These are phyloP conservation scores for Sarocladiaceae sp. DNA, from an alignment of 2,329 filamentous ascomycete species.

Conservation along the genomic window DNA sequence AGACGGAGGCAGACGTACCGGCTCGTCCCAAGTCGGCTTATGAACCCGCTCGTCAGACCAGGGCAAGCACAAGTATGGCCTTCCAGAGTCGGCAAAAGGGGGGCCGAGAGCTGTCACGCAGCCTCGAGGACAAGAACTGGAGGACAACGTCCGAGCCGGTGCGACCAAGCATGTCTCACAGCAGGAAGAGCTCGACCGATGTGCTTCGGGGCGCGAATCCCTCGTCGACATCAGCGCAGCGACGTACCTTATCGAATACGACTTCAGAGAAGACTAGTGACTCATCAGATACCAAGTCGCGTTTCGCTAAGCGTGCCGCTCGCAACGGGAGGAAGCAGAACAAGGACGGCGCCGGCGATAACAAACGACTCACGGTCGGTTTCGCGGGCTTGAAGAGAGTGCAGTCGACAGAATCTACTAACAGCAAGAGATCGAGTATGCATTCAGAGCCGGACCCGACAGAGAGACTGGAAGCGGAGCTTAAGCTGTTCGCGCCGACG, in stretches of 20 bases:
- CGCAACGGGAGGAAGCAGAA: conserved; percentile 10
- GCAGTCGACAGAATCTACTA: conserved; percentile 39
- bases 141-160: background rate
- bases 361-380: conserved; percentile 35
- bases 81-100: background rate
- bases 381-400: conserved; percentile 38
- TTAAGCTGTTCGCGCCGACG: conserved; percentile 47
- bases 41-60: conserved; percentile 11
- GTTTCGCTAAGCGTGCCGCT: conserved; percentile 1
- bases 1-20: background rate
- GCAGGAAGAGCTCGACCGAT: conserved; percentile 3
- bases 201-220: conserved; percentile 5
- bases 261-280: conserved; percentile 7
- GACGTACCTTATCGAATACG: background rate
- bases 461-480: conserved; percentile 50
- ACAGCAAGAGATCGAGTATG: conserved; percentile 42
- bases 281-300: conserved; percentile 3
- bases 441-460: conserved; percentile 48
- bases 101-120: conserved; percentile 2
- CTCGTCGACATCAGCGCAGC: background rate
- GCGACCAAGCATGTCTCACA: background rate
- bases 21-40: conserved; percentile 19
- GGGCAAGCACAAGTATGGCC: background rate
- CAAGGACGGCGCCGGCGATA: conserved; percentile 16
- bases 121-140: conserved; percentile 4